Evolutionary conservation across 169 alveolate genomes (phyloP).

Genomic region (Plasmodium yoelii): DNA sequence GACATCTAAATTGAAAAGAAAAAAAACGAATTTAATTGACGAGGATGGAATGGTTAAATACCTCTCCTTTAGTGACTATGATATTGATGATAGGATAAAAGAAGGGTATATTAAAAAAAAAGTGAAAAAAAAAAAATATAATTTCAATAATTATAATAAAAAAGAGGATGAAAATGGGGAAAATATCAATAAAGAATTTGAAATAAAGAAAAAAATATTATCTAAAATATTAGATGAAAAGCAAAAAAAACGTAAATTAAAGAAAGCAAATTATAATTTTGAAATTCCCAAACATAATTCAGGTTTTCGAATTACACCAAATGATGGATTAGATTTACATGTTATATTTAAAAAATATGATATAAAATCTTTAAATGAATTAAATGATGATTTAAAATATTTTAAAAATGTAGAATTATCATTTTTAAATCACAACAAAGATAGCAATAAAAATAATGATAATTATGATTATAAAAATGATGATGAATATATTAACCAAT

Average conservation of each 20-base stretch:
- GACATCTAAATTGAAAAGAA: slow-evolving; percentile 2
- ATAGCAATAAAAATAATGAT: neutral
- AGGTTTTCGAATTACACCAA: slow-evolving; percentile 78
- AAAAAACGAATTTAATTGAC: slow-evolving; percentile 6
- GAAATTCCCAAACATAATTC: slow-evolving; percentile 43
- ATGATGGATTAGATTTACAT: slow-evolving; percentile 79
- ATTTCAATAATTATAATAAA: neutral
- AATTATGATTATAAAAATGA: slow-evolving; percentile 5
- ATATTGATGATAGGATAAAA: slow-evolving; percentile 60
- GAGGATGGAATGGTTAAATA: neutral
- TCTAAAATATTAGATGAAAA: slow-evolving; percentile 2
- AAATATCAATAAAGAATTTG: neutral
- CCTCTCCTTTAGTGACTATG: slow-evolving; percentile 55
- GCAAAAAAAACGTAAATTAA: neutral
- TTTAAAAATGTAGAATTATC: slow-evolving; percentile 49
- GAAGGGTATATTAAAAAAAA: slow-evolving; percentile 14
- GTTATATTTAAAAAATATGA: slow-evolving; percentile 80
- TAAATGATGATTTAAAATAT: slow-evolving; percentile 45
- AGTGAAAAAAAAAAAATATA: neutral
- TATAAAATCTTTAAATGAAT: slow-evolving; percentile 76
- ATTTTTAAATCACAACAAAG: slow-evolving; percentile 34
- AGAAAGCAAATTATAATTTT: slow-evolving; percentile 42
- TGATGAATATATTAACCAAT: slow-evolving; percentile 2
- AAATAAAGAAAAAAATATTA: neutral
- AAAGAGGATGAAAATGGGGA: neutral